Evolutionary conservation across 495 filamentous ascomycete genomes (phyloP).

Genomic region (Podospora anserina): DNA sequence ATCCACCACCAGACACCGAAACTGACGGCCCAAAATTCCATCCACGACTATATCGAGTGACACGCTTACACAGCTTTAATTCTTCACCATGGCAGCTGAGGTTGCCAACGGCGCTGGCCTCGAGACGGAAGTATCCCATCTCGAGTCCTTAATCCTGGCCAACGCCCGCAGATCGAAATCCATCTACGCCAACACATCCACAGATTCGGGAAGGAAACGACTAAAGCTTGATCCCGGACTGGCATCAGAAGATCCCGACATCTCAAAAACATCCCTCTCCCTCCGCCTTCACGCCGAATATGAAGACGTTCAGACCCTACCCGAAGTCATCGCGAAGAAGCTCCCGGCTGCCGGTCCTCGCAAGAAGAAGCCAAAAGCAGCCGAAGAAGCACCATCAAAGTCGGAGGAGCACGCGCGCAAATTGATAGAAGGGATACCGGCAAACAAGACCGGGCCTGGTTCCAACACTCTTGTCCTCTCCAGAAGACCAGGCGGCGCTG

Average conservation of each 20-base stretch:
- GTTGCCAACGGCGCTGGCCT: conserved; percentile 25
- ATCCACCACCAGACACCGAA: background rate
- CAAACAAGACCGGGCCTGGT: conserved; percentile 38
- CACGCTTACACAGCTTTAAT: background rate
- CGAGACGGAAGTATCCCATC: conserved; percentile 27
- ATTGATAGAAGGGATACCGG: conserved; percentile 65
- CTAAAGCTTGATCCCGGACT: conserved; percentile 39
- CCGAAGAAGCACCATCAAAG: conserved; percentile 40
- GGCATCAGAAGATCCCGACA: conserved; percentile 38
- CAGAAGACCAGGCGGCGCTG: conserved; percentile 23
- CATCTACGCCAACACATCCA: conserved; percentile 36
- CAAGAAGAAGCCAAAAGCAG: conserved; percentile 36
- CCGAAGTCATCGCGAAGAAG: conserved; percentile 81
- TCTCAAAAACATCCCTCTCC: conserved; percentile 42
- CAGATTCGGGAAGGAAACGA: conserved; percentile 39
- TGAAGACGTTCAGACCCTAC: conserved; percentile 72
- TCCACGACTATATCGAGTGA: background rate
- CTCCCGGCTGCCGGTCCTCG: conserved; percentile 57
- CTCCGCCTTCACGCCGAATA: conserved; percentile 65
- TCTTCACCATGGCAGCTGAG: conserved; percentile 26
- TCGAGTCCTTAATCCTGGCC: conserved; percentile 38
- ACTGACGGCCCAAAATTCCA: background rate
- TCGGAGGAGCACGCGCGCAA: conserved; percentile 60
- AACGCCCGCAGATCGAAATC: conserved; percentile 43
- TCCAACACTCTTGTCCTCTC: conserved; percentile 61